A percentile compares a stretch with the other conserved stretches of the same genome.
phyloP scores from a whole-genome alignment of 2,329 filamentous ascomycete genomes.

The Fusarium tupiense region DNA sequence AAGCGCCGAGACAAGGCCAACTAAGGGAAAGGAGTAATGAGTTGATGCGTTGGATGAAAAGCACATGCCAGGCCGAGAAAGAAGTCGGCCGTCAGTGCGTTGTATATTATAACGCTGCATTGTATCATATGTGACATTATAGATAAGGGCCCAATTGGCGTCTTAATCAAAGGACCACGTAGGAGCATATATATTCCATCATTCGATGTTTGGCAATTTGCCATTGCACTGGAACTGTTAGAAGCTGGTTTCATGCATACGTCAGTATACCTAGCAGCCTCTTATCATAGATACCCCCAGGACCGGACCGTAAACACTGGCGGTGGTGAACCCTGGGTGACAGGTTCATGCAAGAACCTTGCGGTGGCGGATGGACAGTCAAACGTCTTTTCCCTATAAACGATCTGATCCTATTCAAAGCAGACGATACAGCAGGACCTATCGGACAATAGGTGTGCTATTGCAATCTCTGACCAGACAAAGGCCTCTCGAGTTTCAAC shows the following conservation, averaged over 20 bases:
- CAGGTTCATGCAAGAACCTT: background rate
- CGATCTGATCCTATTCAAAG: background rate
- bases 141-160: slow-evolving; percentile 33
- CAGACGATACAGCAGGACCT: background rate
- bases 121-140: slow-evolving; percentile 50
- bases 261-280: background rate
- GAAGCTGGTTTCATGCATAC: background rate
- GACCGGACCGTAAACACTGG: background rate
- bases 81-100: slow-evolving; percentile 36
- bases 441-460: background rate
- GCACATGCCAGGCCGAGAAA: slow-evolving; percentile 13
- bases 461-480: background rate
- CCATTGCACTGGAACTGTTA: background rate
- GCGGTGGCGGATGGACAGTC: background rate
- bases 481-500: background rate
- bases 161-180: slow-evolving; percentile 24
- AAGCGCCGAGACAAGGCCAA: slow-evolving; percentile 77
- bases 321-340: background rate
- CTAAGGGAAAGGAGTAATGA: slow-evolving; percentile 40
- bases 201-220: background rate
- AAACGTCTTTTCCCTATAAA: background rate
- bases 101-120: slow-evolving; percentile 46
- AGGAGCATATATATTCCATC: slow-evolving; percentile 2
- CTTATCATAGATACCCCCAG: background rate
- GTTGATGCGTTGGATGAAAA: slow-evolving; percentile 12